Evolutionary conservation across 305 asterid genomes (phyloP).

Genomic region (Fraxinus xanthoxyloides): DNA sequence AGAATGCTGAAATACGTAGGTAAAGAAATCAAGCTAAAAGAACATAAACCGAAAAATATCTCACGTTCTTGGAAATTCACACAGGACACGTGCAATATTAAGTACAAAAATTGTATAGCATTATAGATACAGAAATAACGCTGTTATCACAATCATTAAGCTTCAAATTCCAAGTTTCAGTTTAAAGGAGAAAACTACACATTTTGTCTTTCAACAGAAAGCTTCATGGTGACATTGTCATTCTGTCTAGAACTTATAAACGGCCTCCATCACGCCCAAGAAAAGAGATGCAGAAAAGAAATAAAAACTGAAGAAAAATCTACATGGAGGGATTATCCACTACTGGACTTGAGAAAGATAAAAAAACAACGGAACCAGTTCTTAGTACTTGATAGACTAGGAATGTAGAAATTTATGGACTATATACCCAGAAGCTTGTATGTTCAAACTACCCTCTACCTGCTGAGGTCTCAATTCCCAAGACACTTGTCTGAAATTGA

Average conservation of each 20-base stretch:
- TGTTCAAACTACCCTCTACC: neutral
- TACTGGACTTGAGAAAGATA: neutral
- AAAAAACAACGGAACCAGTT: neutral
- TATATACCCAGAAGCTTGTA: neutral
- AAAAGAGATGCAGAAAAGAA: neutral
- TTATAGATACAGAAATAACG: neutral
- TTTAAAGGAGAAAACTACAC: neutral
- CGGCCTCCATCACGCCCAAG: neutral
- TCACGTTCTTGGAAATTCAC: neutral
- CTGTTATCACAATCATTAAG: neutral
- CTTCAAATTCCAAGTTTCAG: neutral
- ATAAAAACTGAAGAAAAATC: neutral
- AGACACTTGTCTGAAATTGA: constrained; percentile 8
- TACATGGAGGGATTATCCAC: neutral
- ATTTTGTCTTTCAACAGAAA: neutral
- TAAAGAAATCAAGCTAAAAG: neutral
- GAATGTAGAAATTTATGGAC: neutral
- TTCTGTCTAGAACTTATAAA: neutral
- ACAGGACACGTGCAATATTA: neutral
- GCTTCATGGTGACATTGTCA: neutral
- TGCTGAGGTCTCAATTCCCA: constrained; percentile 1
- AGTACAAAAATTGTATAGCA: neutral
- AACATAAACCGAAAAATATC: neutral
- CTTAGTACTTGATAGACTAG: neutral
- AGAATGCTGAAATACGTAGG: neutral